Base-by-base conservation (phyloP, 805 yeast genomes). In the Zygotorulaspora florentina region DNA sequence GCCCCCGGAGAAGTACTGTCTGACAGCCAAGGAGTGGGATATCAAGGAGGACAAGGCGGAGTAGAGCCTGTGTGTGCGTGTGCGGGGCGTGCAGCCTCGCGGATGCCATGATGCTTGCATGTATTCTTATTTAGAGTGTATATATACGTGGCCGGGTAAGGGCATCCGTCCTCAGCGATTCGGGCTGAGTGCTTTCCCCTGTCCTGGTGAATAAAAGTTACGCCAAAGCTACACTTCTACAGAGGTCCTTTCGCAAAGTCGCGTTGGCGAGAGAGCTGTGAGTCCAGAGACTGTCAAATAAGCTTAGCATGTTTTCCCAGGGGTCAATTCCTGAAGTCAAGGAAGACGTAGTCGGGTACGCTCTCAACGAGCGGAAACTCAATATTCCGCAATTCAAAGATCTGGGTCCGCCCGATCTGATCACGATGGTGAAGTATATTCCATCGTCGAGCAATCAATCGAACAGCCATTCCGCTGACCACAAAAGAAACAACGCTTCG, bases 1-100 rank as follows among this genome's bases (percentile, higher is more conserved):
- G 41, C 99, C 99, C 2, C 98, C 99, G 3, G 99, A 93, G 70
- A 93, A 90, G 77, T 90, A 88, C 69, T 90, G 98, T 68, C 70
- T 90, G 43, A 89, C 96, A 0, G 93, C 65, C n/a, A 62, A 61
- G 42, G 65, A 61, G 30, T 61, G 64, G 66, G 50, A 52, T 16
- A 20, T 49, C 17, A 47, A 40, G 25, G 50, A 46, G 16, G 53
- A 49, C 29, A 35, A 29, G 15, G 43, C 53, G 10, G 42, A 18
- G 10, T 18, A 34, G 25, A 20, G 7, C 25, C 7, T 7, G 25
- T 20, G 25, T 20, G 4, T 20, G 25, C 25, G n/a, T 42, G 31
- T 28, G 18, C 30, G 15, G 40, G 25, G 25, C 25, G 25, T 7
- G 25, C 25, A 20, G 25, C 25, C 7, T 20, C 25, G 25, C 7